Base-by-base conservation (phyloP, 176 grass and related monocot species). In the Phoenix dactylifera region DNA sequence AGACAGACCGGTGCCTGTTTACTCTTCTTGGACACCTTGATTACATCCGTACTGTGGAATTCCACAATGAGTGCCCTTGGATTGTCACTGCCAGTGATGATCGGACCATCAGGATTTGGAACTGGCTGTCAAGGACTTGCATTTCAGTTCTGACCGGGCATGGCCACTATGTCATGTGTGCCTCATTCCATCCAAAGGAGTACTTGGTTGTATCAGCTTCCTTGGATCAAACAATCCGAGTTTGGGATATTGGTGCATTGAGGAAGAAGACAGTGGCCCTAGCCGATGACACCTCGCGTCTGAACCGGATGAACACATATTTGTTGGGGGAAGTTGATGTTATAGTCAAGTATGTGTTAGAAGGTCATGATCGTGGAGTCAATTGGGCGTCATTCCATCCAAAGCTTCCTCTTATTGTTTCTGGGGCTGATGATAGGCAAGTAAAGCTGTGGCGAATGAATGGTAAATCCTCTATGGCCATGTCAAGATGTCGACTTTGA, bases 131-230 rank as follows among this genome's bases (percentile, higher is more conserved):
- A 0, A 79, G 85, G 26, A 86, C 75, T 48, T 95, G 85, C 57
- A 84, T 95, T 26, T 80, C 85, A 0, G 90, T 95, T 19, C 66
- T 95, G 26, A 95, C 90, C 0, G 85, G 90, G 63, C 90, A 95
- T 50, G 89, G 89, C 14, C 90, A 95, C 59, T 95, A 95, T 78
- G 85, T 95, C 39, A 89, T 95, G 90, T 95, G 82, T 7, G 90
- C 90, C 16, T 95, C 82, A 29, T 95, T 95, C 54, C 90, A 95
- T 69, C 79, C 90, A 54, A 95, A 89, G 67, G 90, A 95, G 70
- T 85, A 95, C 69, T 55, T 95, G 44, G 85, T 95, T 23, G 85
- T 95, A 4, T 95, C 90, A 3, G 85, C 90, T 1, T 95, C 90
- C 22, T 60, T 95, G 15, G 90, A 95, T 26, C 90, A 95, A 69